Percentiles rank a stretch among this genome's conserved stretches.
Evolutionary conservation across 345 rosid genomes (phyloP).

Genomic region (Trapa incisa): DNA sequence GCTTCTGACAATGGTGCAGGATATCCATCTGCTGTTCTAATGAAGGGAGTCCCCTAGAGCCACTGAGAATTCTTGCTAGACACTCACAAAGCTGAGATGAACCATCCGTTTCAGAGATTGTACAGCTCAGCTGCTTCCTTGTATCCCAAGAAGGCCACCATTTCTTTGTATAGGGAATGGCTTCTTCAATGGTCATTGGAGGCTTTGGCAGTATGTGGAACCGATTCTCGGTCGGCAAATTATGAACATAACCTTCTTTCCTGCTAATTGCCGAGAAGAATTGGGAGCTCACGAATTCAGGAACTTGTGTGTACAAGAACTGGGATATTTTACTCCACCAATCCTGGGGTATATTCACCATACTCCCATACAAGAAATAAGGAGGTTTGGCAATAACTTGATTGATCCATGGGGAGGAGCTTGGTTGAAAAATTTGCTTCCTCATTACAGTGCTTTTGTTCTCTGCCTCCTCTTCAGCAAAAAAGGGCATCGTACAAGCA

Average conservation of each 20-base stretch:
- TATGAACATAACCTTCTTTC: conserved; percentile 81
- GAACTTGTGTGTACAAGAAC: conserved; percentile 47
- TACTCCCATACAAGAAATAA: conserved; percentile 64
- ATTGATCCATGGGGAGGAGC: conserved; percentile 29
- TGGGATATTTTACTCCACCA: conserved; percentile 57
- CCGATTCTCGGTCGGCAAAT: conserved; percentile 56
- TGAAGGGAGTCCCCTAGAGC: conserved; percentile 41
- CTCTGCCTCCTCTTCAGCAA: conserved; percentile 41
- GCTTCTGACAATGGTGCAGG: conserved; percentile 39
- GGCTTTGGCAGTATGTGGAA: conserved; percentile 44
- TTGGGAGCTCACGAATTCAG: conserved; percentile 58
- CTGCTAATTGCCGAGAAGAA: conserved; percentile 57
- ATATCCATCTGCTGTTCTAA: conserved; percentile 45
- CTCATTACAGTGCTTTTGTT: conserved; percentile 11
- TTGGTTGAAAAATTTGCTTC: conserved; percentile 26
- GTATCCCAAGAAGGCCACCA: conserved; percentile 99
- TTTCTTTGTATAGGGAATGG: conserved; percentile 47
- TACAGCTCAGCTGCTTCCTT: conserved; percentile 48
- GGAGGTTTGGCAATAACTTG: conserved; percentile 51
- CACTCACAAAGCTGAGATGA: conserved; percentile 44
- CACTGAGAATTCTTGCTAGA: conserved; percentile 33
- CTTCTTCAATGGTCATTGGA: conserved; percentile 49
- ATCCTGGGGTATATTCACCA: conserved; percentile 29
- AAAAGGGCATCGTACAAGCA: conserved; percentile 24
- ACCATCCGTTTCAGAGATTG: conserved; percentile 22